Conservation (phyloP, 1,284 basidiomycete genomes). For the Puccinia coronata region DNA sequence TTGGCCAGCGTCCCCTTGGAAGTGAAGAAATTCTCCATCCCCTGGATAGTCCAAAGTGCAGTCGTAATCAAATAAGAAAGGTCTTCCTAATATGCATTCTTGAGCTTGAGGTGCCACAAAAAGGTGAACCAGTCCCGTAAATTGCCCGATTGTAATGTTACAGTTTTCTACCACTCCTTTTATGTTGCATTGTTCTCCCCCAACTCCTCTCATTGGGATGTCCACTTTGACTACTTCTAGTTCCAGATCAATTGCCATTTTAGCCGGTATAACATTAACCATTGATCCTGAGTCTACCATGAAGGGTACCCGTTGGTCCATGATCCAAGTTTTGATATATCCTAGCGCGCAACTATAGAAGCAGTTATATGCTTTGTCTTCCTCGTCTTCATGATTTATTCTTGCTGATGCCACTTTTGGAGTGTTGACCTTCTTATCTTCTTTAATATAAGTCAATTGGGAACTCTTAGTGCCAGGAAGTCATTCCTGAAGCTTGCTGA, state of each 20-base stretch:
- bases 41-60: neutral
- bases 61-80: neutral
- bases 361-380: neutral
- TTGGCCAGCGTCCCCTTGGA: neutral
- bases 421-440: neutral
- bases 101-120: neutral
- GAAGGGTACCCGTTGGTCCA: neutral
- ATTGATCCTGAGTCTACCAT: neutral
- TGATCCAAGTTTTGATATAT: neutral
- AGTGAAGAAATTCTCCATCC: neutral
- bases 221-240: conserved; percentile 12
- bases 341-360: conserved; percentile 9
- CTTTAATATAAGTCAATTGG: neutral
- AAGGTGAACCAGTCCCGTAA: neutral
- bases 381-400: neutral
- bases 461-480: neutral
- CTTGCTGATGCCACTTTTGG: neutral
- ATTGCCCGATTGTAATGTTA: neutral
- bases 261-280: neutral
- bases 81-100: neutral
- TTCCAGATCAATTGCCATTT: neutral
- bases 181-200: neutral
- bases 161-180: conserved; percentile 13
- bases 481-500: neutral
- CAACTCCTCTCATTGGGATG: conserved; percentile 4